Base-by-base conservation (phyloP, 805 yeast genomes). In the Teunomyces aglyptinius region DNA sequence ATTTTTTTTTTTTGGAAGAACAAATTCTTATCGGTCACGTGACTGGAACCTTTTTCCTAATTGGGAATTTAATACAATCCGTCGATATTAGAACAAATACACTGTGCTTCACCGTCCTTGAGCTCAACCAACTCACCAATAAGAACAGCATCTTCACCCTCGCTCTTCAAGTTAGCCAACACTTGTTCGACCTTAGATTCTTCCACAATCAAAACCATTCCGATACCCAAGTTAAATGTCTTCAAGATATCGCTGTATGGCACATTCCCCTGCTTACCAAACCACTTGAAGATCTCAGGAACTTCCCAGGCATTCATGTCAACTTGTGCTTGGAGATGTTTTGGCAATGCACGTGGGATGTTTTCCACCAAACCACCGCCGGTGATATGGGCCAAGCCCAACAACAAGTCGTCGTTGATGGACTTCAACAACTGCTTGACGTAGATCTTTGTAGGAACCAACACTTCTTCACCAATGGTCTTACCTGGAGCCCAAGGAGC, bases 311-410 rank as follows among this genome's bases (percentile, higher is more conserved):
- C 70, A 46, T 70, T 70, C 63, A 86, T 83, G 65, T 92, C 96
- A 43, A 94, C 80, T 54, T 74, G 75, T 11, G 97, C 99, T 58
- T 85, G 83, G 51, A 94, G 73, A 56, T 81, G 68, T 48, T 80
- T 70, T 48, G 99, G 99, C 51, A 94, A 75, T 15, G 96, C 94
- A 64, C 99, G 82, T 45, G 99, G 99, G 48, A 92, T 83, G 68
- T 94, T 94, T 68, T 94, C 99, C 24, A 94, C 85, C 45, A 94
- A 76, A 44, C 99, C 99, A 66, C 99, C 99, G 51, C 99, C 99
- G 19, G 99, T 94, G 60, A 94, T 94, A 61, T 94, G 96, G 2
- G 99, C 96, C 62, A 94, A 77, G 49, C 97, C 99, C 46, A 90
- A 75, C 41, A 92, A 63, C 47, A 86, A 70, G 28, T 77, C 83